Base-by-base conservation (phyloP, 257 asterid genomes). In the Prunella vulgaris region DNA sequence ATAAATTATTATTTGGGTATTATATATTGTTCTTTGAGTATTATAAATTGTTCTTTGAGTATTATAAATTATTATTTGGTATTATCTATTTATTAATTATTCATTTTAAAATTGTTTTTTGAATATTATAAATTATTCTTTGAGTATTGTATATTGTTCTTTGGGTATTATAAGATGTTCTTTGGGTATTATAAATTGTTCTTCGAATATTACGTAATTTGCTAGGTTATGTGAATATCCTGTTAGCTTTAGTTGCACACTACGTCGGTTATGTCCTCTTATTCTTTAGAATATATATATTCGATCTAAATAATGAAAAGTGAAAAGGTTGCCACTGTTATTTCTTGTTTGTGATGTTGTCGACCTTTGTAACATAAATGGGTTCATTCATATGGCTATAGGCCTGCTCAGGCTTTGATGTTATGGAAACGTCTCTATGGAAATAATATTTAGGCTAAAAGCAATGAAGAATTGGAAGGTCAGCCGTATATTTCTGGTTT, bases 341-440 rank as follows among this genome's bases (percentile, higher is more conserved):
- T 10, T 70, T 46, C 52, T 69, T 42, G 62, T 35, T 74, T 46
- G 61, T 67, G 48, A 68, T 56, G 21, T 49, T 70, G n/a, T n/a
- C n/a, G n/a, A n/a, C n/a, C n/a, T n/a, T n/a, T n/a, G 67, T 73
- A 56, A 71, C 95, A 93, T 97, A 85, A 83, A 81, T 90, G 97
- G 98, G 90, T 88, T 64, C 85, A 84, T 60, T 90, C 90, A 9
- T 89, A 84, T 68, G 98, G 96, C 68, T 93, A 66, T 76, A 87
- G 92, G 80, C 90, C 97, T 71, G 90, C 71, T 73, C 97, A 94
- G 84, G 97, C 99, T 62, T 57, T 94, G 86, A 94, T 94, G 97
- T 59, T 94, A 60, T 91, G 99, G 99, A 94, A 88, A 78, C 88
- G 92, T 75, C 83, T 93, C 7, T 93, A 93, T 49, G 86, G 94